Percentiles rank a stretch among this genome's conserved stretches.
Conservation (phyloP, 805 yeast genomes). For the Saccharomycopsis amapae region DNA sequence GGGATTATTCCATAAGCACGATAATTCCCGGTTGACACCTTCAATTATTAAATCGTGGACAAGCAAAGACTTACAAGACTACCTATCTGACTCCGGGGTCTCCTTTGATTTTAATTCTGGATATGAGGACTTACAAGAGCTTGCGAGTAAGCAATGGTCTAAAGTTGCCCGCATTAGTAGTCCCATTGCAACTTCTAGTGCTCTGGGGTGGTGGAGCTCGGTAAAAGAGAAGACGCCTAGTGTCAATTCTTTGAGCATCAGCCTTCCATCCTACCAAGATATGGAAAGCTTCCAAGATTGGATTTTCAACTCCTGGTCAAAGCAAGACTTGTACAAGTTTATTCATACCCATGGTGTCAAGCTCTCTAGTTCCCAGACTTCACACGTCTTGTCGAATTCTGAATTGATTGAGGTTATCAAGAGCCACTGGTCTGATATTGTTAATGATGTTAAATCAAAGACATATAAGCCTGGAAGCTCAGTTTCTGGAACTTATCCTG, state of each 20-base stretch:
- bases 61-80: background rate
- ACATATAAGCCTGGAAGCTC: conserved; percentile 10
- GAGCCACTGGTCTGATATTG: conserved; percentile 36
- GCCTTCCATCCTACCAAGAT: too few species aligned
- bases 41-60: background rate
- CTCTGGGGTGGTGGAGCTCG: too few species aligned
- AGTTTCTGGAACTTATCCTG: conserved; percentile 41
- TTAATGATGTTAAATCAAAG: conserved; percentile 34
- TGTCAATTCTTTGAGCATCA: too few species aligned
- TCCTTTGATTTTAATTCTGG: background rate
- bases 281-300: too few species aligned
- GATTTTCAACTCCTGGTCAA: conserved; percentile 45
- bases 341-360: conserved; percentile 30
- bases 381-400: conserved; percentile 20
- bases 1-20: too few species aligned
- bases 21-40: too few species aligned
- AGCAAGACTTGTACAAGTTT: conserved; percentile 29
- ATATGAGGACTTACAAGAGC: background rate
- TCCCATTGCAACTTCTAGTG: too few species aligned
- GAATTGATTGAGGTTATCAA: conserved; percentile 33
- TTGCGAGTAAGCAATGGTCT: background rate
- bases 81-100: background rate
- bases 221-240: too few species aligned
- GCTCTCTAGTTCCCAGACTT: conserved; percentile 18
- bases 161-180: too few species aligned